phyloP scores from a whole-genome alignment of 306 rosid genomes.

The Trichosanthes cucumerina region DNA sequence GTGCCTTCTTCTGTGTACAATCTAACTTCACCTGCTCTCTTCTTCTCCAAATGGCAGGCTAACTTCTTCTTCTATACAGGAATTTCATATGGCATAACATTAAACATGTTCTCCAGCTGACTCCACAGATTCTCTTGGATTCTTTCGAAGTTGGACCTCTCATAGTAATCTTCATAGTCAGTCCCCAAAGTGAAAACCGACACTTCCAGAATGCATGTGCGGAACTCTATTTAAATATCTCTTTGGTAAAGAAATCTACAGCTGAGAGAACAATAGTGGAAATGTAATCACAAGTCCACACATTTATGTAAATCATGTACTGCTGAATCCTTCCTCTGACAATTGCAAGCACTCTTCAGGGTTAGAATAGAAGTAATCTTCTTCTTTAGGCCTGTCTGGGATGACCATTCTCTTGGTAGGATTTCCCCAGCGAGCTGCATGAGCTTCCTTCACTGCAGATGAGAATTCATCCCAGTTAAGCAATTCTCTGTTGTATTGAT shows the following conservation, averaged over 20 bases:
- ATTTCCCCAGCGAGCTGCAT: slow-evolving; percentile 72
- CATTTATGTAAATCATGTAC: slow-evolving; percentile 29
- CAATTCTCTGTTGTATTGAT: slow-evolving; percentile 42
- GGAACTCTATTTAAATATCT: slow-evolving; percentile 22
- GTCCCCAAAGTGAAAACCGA: slow-evolving; percentile 28
- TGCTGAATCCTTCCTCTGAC: slow-evolving; percentile 41
- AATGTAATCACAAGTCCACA: slow-evolving; percentile 12
- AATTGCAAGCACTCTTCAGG: slow-evolving; percentile 79
- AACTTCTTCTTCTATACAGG: slow-evolving; percentile 77
- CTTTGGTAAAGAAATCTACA: slow-evolving; percentile 34
- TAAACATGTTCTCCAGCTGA: slow-evolving; percentile 28
- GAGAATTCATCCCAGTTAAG: slow-evolving; percentile 78
- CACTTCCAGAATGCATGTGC: slow-evolving; percentile 25
- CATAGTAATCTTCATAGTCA: slow-evolving; percentile 25
- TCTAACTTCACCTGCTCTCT: slow-evolving; percentile 45
- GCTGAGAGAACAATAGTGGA: slow-evolving; percentile 16
- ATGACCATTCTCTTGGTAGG: slow-evolving; percentile 56
- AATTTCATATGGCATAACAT: slow-evolving; percentile 46
- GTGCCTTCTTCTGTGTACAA: slow-evolving; percentile 45
- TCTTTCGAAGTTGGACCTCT: slow-evolving; percentile 27
- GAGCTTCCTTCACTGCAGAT: slow-evolving; percentile 64
- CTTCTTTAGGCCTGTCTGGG: slow-evolving; percentile 86
- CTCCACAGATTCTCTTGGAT: slow-evolving; percentile 27
- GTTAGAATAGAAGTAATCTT: slow-evolving; percentile 87
- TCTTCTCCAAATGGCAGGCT: slow-evolving; percentile 69